Evolutionary conservation across 306 rosid species (phyloP).

Genomic region (Acacia crassicarpa): DNA sequence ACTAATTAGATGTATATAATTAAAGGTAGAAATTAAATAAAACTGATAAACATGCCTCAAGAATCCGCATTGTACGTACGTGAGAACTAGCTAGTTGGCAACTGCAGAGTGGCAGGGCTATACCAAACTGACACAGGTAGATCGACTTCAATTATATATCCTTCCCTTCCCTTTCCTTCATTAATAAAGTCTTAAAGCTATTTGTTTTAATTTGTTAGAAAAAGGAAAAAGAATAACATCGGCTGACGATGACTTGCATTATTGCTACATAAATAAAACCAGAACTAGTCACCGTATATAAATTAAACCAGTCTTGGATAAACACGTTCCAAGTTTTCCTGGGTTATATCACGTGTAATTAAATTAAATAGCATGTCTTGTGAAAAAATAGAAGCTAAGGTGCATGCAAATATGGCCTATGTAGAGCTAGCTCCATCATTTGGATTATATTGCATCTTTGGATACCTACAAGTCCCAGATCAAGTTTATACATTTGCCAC

Average conservation of each 20-base stretch:
- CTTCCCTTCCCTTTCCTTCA: background rate
- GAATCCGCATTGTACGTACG: background rate
- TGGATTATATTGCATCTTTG: background rate
- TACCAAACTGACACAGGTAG: background rate
- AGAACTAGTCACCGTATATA: background rate
- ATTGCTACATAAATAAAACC: background rate
- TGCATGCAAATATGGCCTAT: background rate
- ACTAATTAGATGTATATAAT: background rate
- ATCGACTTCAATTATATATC: too few relatives aligned
- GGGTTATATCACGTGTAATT: background rate
- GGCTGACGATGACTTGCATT: background rate
- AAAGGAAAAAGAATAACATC: constrained; percentile 1
- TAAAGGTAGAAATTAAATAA: background rate
- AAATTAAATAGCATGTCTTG: background rate
- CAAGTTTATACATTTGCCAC: background rate
- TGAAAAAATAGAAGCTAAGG: background rate
- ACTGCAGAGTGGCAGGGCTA: background rate
- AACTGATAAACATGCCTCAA: background rate
- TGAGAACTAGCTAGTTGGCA: background rate
- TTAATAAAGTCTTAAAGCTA: background rate
- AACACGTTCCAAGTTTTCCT: constrained; percentile 1
- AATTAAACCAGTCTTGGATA: background rate
- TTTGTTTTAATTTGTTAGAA: background rate
- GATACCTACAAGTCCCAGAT: constrained; percentile 5
- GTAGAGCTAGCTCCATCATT: background rate